phyloP scores from a whole-genome alignment of 768 basidiomycete genomes.

The Kwoniella dendrophila region DNA sequence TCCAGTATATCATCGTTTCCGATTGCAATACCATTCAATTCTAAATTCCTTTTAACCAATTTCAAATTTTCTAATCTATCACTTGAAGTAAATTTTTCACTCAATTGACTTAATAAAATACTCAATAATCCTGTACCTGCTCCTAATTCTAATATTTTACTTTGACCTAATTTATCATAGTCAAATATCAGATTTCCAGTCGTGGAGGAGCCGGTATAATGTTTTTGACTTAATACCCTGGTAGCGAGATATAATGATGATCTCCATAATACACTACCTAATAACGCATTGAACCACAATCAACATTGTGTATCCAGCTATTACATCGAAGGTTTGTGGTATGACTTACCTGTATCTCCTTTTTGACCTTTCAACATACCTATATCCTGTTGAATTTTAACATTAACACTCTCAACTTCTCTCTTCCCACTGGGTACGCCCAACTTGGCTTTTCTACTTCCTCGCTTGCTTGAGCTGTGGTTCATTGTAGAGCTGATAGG shows the following conservation, averaged over 20 bases:
- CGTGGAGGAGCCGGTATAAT: slow-evolving; percentile 25
- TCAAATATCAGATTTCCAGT: slow-evolving; percentile 31
- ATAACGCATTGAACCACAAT: not conserved
- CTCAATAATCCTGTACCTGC: slow-evolving; percentile 51
- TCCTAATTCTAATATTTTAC: slow-evolving; percentile 50
- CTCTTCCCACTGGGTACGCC: not conserved
- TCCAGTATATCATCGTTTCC: not conserved
- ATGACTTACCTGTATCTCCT: slow-evolving; percentile 52
- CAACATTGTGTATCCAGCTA: no score
- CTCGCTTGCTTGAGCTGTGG: not conserved
- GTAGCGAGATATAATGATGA: slow-evolving; percentile 47
- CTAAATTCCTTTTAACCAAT: slow-evolving; percentile 46
- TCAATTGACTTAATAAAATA: slow-evolving; percentile 39
- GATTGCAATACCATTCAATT: slow-evolving; percentile 31
- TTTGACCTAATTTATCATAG: not conserved
- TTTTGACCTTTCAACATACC: slow-evolving; percentile 44
- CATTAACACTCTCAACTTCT: slow-evolving; percentile 25
- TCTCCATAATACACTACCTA: slow-evolving; percentile 54
- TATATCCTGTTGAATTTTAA: slow-evolving; percentile 49
- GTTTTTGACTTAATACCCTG: slow-evolving; percentile 37
- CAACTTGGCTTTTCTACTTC: not conserved
- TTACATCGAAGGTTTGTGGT: not conserved
- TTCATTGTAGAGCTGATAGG: not conserved
- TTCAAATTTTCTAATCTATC: slow-evolving; percentile 52
- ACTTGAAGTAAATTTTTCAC: slow-evolving; percentile 37